These are phyloP conservation scores for Fagopyrum tataricum DNA, from an alignment of 148 eudicot species.

Conservation along the genomic window DNA sequence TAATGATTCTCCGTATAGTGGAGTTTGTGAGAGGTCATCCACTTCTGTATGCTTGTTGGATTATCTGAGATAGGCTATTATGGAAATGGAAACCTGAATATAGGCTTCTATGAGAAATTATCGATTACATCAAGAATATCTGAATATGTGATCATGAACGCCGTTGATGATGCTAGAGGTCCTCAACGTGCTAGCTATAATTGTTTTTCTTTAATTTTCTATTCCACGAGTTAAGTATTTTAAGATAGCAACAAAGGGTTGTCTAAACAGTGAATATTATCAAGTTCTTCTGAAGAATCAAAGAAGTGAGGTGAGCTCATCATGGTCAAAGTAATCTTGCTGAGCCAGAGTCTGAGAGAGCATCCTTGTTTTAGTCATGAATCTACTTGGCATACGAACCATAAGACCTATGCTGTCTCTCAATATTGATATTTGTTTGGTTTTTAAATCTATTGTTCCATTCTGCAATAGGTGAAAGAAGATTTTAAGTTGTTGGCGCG, in stretches of 20 bases:
- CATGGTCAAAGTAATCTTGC: not conserved
- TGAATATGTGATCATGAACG: not conserved
- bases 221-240: not conserved
- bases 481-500: slow-evolving; percentile 52
- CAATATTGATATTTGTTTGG: not conserved
- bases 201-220: not conserved
- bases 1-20: not conserved
- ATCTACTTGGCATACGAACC: not conserved
- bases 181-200: not conserved
- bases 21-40: not conserved
- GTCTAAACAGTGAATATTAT: not conserved
- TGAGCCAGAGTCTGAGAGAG: not conserved
- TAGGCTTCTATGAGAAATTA: not conserved
- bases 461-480: slow-evolving; percentile 41
- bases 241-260: not conserved
- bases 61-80: not conserved
- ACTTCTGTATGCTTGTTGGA: not conserved
- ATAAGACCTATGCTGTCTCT: not conserved
- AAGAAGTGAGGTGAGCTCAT: not conserved
- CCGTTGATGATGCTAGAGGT: not conserved
- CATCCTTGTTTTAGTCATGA: not conserved
- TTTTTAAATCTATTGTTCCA: not conserved
- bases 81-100: not conserved
- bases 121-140: not conserved
- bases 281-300: not conserved